These are phyloP conservation scores for Lactarius pseudohatsudake DNA, from an alignment of 768 basidiomycete species.

Conservation along the genomic window DNA sequence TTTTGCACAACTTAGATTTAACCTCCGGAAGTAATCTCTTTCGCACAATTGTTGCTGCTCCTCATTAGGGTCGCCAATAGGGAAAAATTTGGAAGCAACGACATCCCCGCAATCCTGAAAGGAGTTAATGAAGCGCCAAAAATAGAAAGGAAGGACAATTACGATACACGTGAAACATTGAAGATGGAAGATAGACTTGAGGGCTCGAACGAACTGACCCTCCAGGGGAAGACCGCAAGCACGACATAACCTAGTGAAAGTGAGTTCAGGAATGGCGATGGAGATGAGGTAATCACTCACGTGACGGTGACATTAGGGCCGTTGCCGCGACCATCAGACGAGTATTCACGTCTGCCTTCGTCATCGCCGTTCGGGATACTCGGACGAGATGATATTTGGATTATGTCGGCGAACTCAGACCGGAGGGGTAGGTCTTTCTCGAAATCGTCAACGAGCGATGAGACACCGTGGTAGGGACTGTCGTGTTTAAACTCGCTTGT, in stretches of 20 bases:
- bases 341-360: neutral
- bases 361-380: neutral
- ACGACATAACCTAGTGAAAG: constrained; percentile 57
- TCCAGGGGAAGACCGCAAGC: constrained; percentile 82
- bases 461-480: neutral
- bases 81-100: constrained; percentile 98
- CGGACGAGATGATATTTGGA: neutral
- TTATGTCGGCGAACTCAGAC: neutral
- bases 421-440: neutral
- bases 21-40: constrained; percentile 93
- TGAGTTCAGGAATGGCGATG: neutral
- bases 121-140: constrained; percentile 17
- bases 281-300: constrained; percentile 18
- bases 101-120: constrained; percentile 91
- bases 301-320: neutral
- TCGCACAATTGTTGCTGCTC: constrained; percentile 94
- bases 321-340: neutral
- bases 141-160: constrained; percentile 36
- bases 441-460: neutral
- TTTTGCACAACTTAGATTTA: constrained; percentile 95
- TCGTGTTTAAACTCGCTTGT: neutral
- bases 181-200: constrained; percentile 92
- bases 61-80: constrained; percentile 89
- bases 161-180: constrained; percentile 99
- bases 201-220: constrained; percentile 93